Evolutionary conservation across 495 filamentous ascomycete genomes (phyloP).

Genomic region (Neurospora sp.): DNA sequence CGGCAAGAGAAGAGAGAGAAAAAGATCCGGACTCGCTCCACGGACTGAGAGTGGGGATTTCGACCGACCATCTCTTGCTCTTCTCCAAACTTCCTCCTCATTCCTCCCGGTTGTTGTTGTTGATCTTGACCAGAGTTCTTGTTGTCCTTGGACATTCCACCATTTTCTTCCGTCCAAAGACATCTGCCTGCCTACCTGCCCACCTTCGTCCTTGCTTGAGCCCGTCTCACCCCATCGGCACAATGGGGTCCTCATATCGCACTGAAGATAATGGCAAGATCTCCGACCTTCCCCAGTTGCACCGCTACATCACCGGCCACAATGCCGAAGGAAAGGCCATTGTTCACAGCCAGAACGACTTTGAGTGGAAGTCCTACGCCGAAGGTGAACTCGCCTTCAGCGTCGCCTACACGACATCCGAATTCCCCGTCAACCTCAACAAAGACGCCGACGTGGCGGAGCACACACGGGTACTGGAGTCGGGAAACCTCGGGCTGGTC

Average conservation of each 20-base stretch:
- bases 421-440: slow-evolving; percentile 45
- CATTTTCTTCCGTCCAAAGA: background rate
- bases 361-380: slow-evolving; percentile 21
- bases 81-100: background rate
- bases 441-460: slow-evolving; percentile 39
- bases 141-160: background rate
- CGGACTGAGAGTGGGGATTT: background rate
- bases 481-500: slow-evolving; percentile 35
- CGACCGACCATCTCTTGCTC: background rate
- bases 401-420: slow-evolving; percentile 38
- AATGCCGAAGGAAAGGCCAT: slow-evolving; percentile 27
- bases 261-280: slow-evolving; percentile 7
- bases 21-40: background rate
- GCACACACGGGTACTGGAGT: slow-evolving; percentile 21
- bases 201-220: no score
- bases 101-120: background rate
- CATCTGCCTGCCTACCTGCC: no score
- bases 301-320: slow-evolving; percentile 32
- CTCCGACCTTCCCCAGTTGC: slow-evolving; percentile 26
- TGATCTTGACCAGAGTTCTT: background rate
- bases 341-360: slow-evolving; percentile 22
- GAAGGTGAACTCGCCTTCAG: slow-evolving; percentile 22
- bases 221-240: background rate
- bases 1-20: background rate
- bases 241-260: background rate